Base-by-base conservation (phyloP, 306 rosid species). In the Fragaria ananassa region DNA sequence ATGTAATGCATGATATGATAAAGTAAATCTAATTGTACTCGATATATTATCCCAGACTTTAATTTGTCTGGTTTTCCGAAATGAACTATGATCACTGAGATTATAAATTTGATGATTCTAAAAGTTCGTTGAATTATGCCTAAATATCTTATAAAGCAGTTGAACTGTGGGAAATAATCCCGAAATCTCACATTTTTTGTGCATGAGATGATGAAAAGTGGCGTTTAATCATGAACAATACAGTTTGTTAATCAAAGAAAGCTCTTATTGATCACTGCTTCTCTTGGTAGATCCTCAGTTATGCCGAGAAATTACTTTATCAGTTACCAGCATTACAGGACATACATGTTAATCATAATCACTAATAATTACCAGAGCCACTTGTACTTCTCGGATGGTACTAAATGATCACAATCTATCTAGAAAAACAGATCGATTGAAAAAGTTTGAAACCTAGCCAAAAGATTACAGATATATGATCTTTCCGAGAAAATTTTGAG, bases 201-300 rank as follows among this genome's bases (percentile, higher is more conserved):
- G 23, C 35, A n/a, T 67, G 45, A 50, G 64, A 63, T 71, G 57
- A 72, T 27, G 74, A 51, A 72, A 72, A 79, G 57, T 19, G 12
- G 56, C 49, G 42, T 50, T 44, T 41, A 79, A 79, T 63, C 29
- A 64, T 72, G 54, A 51, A 51, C 2, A 12, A 45, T 45, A 27
- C 29, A 42, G 27, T 58, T 42, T 27, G 10, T 18, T 74, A n/a
- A 60, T 27, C 8, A 74, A 74, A 44, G 31, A 74, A 31, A 27
- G 13, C 13, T 17, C 4, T 23, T 57, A 31, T 39, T 53, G 37
- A 12, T 70, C 46, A 49, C n/a, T 51, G 44, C 63, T 58, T 58
- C 14, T 58, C 64, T 10, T 25, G 8, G 64, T 25, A 11, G 60
- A 53, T 53, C 60, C 60, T 57, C 63, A 57, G 31, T 57, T 23